phyloP scores from a whole-genome alignment of 2,329 filamentous ascomycete species.

The Claviceps quebecensis region DNA sequence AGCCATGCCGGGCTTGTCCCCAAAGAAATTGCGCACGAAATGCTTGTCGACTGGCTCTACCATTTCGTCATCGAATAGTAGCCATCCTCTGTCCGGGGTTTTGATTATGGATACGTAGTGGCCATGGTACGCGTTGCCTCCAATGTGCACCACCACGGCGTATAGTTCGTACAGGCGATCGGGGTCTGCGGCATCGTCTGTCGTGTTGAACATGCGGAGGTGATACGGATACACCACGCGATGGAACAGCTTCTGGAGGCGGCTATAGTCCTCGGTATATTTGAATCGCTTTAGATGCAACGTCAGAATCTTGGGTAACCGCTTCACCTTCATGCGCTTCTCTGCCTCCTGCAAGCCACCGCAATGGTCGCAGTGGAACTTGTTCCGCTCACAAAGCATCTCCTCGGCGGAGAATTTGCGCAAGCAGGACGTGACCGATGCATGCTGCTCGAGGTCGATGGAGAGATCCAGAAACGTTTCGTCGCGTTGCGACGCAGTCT shows the following conservation, averaged over 20 bases:
- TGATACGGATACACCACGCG: constrained; percentile 95
- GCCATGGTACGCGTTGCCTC: constrained; percentile 89
- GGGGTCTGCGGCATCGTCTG: constrained; percentile 84
- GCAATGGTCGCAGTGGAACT: constrained; percentile 96
- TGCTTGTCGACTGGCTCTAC: constrained; percentile 95
- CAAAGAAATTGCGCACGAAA: constrained; percentile 95
- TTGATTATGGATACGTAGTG: constrained; percentile 98
- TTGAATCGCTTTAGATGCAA: constrained; percentile 95
- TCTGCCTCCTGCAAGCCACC: constrained; percentile 94
- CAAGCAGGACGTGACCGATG: constrained; percentile 88
- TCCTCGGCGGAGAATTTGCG: constrained; percentile 95
- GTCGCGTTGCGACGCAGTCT: constrained; percentile 87
- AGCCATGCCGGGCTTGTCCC: constrained; percentile 77
- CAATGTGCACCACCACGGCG: constrained; percentile 93
- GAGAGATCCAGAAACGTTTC: constrained; percentile 93
- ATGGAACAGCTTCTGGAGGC: constrained; percentile 92
- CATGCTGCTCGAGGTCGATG: constrained; percentile 88
- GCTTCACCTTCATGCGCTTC: constrained; percentile 98
- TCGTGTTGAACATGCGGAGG: constrained; percentile 92
- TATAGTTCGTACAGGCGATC: constrained; percentile 94
- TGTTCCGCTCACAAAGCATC: constrained; percentile 96
- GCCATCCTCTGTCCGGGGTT: constrained; percentile 87
- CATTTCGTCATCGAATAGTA: constrained; percentile 96
- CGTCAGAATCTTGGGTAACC: constrained; percentile 78
- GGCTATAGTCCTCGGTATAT: constrained; percentile 89